Percentiles rank a stretch among this genome's conserved stretches.
Evolutionary conservation across 495 filamentous ascomycete genomes (phyloP).

Genomic region (Hypoxylon lenormandii): DNA sequence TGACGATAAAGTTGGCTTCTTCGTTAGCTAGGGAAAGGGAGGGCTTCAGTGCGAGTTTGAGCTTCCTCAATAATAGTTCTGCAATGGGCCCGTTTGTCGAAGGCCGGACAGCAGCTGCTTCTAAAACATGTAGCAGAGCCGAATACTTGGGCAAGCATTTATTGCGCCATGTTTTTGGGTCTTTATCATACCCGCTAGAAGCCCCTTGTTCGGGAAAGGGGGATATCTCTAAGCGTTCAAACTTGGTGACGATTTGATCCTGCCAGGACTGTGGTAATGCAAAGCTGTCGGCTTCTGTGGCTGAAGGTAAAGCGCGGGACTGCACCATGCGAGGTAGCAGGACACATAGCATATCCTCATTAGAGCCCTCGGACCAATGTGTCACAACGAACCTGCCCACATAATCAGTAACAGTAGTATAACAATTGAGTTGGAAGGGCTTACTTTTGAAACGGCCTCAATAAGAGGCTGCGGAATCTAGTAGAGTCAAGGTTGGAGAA

Average conservation of each 20-base stretch:
- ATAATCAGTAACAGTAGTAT: constrained; percentile 36
- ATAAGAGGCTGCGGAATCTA: constrained; percentile 78
- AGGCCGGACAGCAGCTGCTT: constrained; percentile 62
- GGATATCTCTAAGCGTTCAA: constrained; percentile 67
- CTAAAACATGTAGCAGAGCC: constrained; percentile 63
- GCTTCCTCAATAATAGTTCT: constrained; percentile 66
- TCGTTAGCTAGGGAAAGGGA: constrained; percentile 66
- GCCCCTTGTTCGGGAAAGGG: constrained; percentile 67
- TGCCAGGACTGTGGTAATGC: constrained; percentile 76
- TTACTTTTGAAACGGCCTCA: constrained; percentile 84
- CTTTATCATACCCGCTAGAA: constrained; percentile 58
- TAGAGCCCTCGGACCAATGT: constrained; percentile 73
- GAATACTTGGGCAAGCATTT: constrained; percentile 68
- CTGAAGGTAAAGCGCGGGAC: constrained; percentile 61
- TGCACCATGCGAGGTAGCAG: constrained; percentile 75
- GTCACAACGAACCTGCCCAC: constrained; percentile 72
- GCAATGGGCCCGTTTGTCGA: constrained; percentile 67
- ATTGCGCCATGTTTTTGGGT: constrained; percentile 66
- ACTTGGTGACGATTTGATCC: constrained; percentile 72
- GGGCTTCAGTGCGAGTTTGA: constrained; percentile 68
- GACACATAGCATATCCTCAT: constrained; percentile 75
- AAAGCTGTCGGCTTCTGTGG: constrained; percentile 67
- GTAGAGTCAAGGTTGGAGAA: constrained; percentile 78
- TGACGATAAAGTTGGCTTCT: constrained; percentile 69
- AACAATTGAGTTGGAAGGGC: constrained; percentile 3